Conservation (phyloP, 345 rosid species). For the Aquilaria yunnanensis region DNA sequence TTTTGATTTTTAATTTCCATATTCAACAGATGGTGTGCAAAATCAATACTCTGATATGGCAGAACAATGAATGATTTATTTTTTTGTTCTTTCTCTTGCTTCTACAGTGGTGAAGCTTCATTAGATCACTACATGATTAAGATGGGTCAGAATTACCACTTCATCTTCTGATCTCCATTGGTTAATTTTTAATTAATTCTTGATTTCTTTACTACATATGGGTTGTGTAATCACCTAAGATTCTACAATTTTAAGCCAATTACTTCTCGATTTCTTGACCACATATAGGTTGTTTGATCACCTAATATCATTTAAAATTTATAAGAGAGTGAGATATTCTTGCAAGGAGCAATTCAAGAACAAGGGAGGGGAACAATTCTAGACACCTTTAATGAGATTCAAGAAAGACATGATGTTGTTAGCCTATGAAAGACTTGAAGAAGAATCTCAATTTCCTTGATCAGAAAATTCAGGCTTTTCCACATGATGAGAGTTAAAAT, state of each 20-base stretch:
- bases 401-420: conserved; percentile 71
- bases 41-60: no score
- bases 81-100: conserved; percentile 65
- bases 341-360: conserved; percentile 85
- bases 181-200: conserved; percentile 18
- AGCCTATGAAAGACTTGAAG: conserved; percentile 61
- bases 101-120: conserved; percentile 33
- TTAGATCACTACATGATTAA: conserved; percentile 33
- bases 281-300: no score
- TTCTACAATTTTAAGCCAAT: no score
- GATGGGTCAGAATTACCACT: conserved; percentile 21
- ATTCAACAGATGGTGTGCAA: no score
- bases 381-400: conserved; percentile 75
- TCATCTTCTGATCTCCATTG: conserved; percentile 85
- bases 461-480: no score
- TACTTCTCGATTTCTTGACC: conserved; percentile 21
- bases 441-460: conserved; percentile 37
- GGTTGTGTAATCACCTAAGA: background rate
- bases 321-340: conserved; percentile 77
- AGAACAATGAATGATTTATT: conserved; percentile 74
- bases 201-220: background rate
- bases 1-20: no score
- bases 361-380: conserved; percentile 77
- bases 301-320: no score
- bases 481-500: no score